Conservation (phyloP, 805 yeast species). For the Saccharomycopsis sp. region DNA sequence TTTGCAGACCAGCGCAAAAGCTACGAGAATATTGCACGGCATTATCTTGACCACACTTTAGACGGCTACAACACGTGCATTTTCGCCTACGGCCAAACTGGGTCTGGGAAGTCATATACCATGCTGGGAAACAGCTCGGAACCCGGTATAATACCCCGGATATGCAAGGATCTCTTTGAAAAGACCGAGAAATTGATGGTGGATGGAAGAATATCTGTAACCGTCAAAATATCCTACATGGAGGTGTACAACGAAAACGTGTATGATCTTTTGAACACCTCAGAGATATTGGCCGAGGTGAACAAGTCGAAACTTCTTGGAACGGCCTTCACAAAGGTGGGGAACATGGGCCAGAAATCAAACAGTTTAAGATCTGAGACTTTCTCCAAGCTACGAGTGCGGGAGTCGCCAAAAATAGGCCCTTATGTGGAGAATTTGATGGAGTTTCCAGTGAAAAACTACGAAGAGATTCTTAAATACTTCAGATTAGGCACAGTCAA, state of each 20-base stretch:
- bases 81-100: conserved; percentile 79
- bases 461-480: conserved; percentile 40
- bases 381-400: conserved; percentile 37
- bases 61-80: conserved; percentile 70
- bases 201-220: conserved; percentile 32
- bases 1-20: conserved; percentile 44
- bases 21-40: conserved; percentile 50
- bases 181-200: conserved; percentile 33
- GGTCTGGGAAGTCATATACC: conserved; percentile 77
- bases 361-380: conserved; percentile 10
- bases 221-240: conserved; percentile 52
- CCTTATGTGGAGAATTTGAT: conserved; percentile 66
- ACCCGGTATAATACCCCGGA: conserved; percentile 61
- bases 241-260: conserved; percentile 79
- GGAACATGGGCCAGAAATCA: not conserved
- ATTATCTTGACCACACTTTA: conserved; percentile 53
- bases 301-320: not conserved
- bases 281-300: not conserved
- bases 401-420: conserved; percentile 61
- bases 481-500: conserved; percentile 45
- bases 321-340: conserved; percentile 6
- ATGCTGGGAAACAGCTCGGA: conserved; percentile 51
- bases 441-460: conserved; percentile 44
- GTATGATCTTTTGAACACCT: conserved; percentile 45
- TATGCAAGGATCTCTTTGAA: conserved; percentile 48